Conservation (phyloP, 2,329 filamentous ascomycete species). For the Colletotrichum gloeosporioides region DNA sequence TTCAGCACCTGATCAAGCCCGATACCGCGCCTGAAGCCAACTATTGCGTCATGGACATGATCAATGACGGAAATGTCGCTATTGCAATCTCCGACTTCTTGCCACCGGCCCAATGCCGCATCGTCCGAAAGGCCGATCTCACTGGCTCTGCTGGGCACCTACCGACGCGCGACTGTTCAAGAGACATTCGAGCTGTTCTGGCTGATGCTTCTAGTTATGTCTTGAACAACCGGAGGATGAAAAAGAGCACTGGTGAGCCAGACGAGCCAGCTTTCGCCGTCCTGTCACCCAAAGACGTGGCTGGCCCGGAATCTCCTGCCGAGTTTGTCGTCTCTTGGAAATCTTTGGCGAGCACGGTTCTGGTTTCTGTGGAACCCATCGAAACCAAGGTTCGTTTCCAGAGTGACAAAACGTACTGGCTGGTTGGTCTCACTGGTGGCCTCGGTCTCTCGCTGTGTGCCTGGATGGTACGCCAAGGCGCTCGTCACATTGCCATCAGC, state of each 20-base stretch:
- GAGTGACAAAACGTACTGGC: conserved; percentile 30
- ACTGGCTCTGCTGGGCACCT: not conserved
- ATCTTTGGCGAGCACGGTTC: not conserved
- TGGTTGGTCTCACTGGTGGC: conserved; percentile 33
- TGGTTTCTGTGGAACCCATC: not conserved
- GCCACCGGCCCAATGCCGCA: not conserved
- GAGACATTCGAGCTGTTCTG: not conserved
- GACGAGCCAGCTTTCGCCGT: not conserved
- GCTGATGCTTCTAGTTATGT: not conserved
- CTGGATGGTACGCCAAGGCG: conserved; percentile 40
- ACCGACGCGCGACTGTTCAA: not conserved
- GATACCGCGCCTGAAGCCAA: not conserved
- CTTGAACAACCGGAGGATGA: not conserved
- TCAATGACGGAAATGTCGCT: not conserved
- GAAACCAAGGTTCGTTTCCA: not conserved
- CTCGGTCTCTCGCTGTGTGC: conserved; percentile 37
- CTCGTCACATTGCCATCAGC: conserved; percentile 35
- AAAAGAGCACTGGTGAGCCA: not conserved
- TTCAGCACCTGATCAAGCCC: not conserved
- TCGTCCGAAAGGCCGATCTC: not conserved
- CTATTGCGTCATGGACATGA: not conserved
- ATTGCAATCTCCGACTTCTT: not conserved
- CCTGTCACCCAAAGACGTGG: not conserved
- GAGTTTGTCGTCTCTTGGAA: not conserved
- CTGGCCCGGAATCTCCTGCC: not conserved